These are phyloP conservation scores for Physcia stellaris DNA, from an alignment of 495 filamentous ascomycete genomes.

Conservation along the genomic window DNA sequence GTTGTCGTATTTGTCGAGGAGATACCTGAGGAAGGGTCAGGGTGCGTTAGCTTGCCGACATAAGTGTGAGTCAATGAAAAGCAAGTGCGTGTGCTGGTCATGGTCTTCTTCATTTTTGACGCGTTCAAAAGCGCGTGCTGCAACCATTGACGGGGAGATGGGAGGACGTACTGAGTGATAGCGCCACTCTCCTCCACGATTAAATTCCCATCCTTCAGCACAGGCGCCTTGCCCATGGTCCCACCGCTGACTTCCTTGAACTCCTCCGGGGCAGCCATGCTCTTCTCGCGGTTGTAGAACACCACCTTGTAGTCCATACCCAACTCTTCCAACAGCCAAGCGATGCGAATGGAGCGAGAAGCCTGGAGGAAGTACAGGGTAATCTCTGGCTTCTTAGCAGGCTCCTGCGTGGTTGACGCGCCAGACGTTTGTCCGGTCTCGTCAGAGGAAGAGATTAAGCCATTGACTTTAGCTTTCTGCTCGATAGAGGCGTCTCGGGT, in stretches of 20 bases:
- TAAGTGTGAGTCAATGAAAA: background rate
- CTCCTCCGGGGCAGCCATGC: conserved; percentile 17
- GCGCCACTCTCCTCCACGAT: conserved; percentile 26
- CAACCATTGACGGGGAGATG: too few relatives aligned
- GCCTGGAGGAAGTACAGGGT: conserved; percentile 29
- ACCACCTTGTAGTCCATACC: conserved; percentile 19
- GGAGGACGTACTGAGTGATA: conserved; percentile 17
- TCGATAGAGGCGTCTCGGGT: too few relatives aligned
- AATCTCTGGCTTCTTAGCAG: conserved; percentile 19
- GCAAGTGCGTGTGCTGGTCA: too few relatives aligned
- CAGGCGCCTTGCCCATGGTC: conserved; percentile 23
- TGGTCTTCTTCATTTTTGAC: too few relatives aligned
- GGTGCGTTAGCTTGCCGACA: too few relatives aligned
- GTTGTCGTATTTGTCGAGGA: conserved; percentile 25
- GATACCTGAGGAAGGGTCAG: conserved; percentile 19
- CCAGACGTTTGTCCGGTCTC: too few relatives aligned
- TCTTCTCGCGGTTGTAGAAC: conserved; percentile 16
- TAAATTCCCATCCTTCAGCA: conserved; percentile 20
- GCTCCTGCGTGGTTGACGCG: too few relatives aligned
- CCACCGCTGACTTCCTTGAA: conserved; percentile 20
- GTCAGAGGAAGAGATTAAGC: too few relatives aligned
- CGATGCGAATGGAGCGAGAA: too few relatives aligned
- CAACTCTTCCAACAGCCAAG: conserved; percentile 28
- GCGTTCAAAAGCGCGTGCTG: too few relatives aligned
- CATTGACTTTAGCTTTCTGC: too few relatives aligned